phyloP scores from a whole-genome alignment of 176 grass and related monocot species.

The Guadua angustifolia region DNA sequence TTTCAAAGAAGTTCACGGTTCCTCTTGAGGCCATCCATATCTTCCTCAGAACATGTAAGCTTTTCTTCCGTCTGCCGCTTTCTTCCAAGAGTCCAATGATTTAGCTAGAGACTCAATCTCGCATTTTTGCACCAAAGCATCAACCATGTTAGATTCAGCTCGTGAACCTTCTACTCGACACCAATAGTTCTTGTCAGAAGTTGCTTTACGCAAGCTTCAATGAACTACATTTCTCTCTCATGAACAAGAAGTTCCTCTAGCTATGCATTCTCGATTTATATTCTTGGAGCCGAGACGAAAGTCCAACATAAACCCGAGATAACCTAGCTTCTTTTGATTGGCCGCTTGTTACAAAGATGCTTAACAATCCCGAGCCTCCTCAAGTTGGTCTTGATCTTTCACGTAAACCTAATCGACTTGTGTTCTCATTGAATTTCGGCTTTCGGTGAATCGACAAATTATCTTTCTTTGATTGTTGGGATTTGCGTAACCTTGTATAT shows the following conservation, averaged over 20 bases:
- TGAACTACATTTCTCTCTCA: conserved; percentile 81
- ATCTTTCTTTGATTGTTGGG: conserved; percentile 61
- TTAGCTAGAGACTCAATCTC: conserved; percentile 84
- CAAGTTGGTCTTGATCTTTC: conserved; percentile 92
- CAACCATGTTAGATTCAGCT: conserved; percentile 95
- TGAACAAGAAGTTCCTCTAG: conserved; percentile 96
- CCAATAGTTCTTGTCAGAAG: conserved; percentile 81
- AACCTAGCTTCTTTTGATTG: conserved; percentile 99
- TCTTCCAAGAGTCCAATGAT: conserved; percentile 90
- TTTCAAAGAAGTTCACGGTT: conserved; percentile 94
- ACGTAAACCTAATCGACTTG: conserved; percentile 63
- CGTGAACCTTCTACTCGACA: conserved; percentile 74
- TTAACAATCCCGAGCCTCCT: conserved; percentile 97
- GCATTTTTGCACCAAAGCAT: conserved; percentile 92
- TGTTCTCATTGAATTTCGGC: conserved; percentile 57
- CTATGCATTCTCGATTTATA: conserved; percentile 98
- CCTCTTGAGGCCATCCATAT: conserved; percentile 81
- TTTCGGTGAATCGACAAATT: conserved; percentile 52
- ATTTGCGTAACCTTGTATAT: conserved; percentile 41
- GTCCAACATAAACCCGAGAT: conserved; percentile 93
- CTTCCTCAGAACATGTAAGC: conserved; percentile 76
- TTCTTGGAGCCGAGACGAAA: conserved; percentile 94
- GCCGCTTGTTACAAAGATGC: conserved; percentile 82
- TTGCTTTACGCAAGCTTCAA: conserved; percentile 86
- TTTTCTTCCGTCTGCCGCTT: conserved; percentile 73